Conservation (phyloP, 257 asterid species). For the Solanum infundibuliforme region DNA sequence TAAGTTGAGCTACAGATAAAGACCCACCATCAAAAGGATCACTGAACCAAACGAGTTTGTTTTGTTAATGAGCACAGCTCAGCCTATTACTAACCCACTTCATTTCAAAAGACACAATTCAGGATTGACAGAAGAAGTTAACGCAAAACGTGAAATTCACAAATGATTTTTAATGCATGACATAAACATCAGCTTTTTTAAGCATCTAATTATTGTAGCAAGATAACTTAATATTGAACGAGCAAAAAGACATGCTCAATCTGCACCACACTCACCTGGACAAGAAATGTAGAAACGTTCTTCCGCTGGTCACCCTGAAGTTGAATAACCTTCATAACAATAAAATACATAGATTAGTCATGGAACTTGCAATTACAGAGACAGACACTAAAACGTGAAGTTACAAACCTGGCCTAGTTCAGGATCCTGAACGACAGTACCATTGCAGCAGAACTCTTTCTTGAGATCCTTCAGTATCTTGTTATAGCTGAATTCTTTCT, state of each 20-base stretch:
- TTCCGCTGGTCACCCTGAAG: conserved; percentile 86
- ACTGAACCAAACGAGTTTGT: background rate
- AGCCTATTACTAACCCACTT: background rate
- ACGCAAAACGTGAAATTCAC: background rate
- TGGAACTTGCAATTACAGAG: background rate
- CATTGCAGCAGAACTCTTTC: conserved; percentile 92
- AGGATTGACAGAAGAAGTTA: background rate
- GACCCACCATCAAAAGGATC: background rate
- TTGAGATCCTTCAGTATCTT: conserved; percentile 71
- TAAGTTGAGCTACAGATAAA: background rate
- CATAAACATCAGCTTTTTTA: background rate
- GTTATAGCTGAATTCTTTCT: conserved; percentile 58
- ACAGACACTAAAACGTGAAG: background rate
- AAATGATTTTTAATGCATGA: background rate
- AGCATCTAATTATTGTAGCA: background rate
- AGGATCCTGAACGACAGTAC: conserved; percentile 83
- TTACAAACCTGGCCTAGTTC: conserved; percentile 73
- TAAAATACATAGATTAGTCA: background rate
- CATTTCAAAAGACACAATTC: background rate
- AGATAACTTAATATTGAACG: background rate
- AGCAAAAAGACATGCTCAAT: background rate
- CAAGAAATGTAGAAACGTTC: conserved; percentile 67
- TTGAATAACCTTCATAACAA: conserved; percentile 52
- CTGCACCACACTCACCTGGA: conserved; percentile 26
- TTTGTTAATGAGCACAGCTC: background rate